These are phyloP conservation scores for Scheffersomyces parashehatae DNA, from an alignment of 1,139 yeast species.

Conservation along the genomic window DNA sequence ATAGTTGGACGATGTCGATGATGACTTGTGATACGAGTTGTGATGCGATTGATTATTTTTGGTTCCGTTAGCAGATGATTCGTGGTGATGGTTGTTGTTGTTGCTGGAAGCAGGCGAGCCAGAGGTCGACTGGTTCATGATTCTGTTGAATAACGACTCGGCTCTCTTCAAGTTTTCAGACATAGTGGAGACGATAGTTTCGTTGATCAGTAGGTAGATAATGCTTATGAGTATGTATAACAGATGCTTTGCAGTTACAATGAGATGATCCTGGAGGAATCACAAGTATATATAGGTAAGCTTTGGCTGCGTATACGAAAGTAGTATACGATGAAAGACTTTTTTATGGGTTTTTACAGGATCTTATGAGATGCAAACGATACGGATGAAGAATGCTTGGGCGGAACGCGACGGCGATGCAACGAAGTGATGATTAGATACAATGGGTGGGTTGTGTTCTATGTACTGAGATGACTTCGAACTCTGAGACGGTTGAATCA, in stretches of 20 bases:
- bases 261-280: too few species aligned
- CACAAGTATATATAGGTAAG: too few species aligned
- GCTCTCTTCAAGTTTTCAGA: conserved; percentile 53
- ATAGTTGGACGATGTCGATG: conserved; percentile 10
- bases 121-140: conserved; percentile 39
- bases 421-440: not conserved
- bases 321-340: too few species aligned
- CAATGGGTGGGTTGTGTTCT: too few species aligned
- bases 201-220: not conserved
- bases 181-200: conserved; percentile 22
- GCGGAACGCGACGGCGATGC: not conserved
- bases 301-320: too few species aligned
- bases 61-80: not conserved
- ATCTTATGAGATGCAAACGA: too few species aligned
- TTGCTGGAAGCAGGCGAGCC: conserved; percentile 2
- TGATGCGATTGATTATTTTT: not conserved
- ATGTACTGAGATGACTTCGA: too few species aligned
- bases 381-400: too few species aligned
- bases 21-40: conserved; percentile 5
- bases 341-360: too few species aligned
- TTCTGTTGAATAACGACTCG: conserved; percentile 49
- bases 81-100: not conserved
- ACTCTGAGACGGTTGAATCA: too few species aligned
- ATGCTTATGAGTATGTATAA: not conserved
- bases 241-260: too few species aligned